Evolutionary conservation across 306 rosid genomes (phyloP).

Genomic region (Cucurbita argyrosperma): DNA sequence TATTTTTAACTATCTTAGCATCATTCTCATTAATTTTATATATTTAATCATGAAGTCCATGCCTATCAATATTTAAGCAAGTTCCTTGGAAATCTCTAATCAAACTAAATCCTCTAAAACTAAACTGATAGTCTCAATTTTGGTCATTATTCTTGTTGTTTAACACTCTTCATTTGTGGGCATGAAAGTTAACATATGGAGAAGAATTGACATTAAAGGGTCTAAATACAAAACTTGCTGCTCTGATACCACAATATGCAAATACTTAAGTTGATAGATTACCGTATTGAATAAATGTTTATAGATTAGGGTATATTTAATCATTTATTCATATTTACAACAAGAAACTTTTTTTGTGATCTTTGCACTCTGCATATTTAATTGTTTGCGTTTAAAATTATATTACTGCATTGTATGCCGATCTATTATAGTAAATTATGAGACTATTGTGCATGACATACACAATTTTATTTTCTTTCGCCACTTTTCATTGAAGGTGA

Average conservation of each 20-base stretch:
- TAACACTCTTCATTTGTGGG: neutral
- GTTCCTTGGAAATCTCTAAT: neutral
- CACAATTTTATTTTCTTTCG: neutral
- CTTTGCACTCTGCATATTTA: neutral
- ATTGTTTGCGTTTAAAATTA: neutral
- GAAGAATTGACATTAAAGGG: neutral
- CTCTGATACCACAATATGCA: neutral
- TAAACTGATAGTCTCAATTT: neutral
- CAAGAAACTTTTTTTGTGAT: neutral
- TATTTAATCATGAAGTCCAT: neutral
- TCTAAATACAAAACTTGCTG: neutral
- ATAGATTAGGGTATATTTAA: neutral
- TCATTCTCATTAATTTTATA: neutral
- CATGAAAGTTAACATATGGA: neutral
- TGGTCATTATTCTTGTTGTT: neutral
- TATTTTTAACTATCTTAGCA: neutral
- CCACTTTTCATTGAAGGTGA: neutral
- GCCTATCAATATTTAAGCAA: neutral
- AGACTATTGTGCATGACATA: neutral
- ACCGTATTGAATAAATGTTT: neutral
- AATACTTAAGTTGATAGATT: neutral
- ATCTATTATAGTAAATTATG: neutral
- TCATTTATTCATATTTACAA: neutral
- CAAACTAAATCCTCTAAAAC: neutral
- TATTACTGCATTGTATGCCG: neutral